phyloP scores from a whole-genome alignment of 495 filamentous ascomycete species.

The Parathielavia hyrcaniae region DNA sequence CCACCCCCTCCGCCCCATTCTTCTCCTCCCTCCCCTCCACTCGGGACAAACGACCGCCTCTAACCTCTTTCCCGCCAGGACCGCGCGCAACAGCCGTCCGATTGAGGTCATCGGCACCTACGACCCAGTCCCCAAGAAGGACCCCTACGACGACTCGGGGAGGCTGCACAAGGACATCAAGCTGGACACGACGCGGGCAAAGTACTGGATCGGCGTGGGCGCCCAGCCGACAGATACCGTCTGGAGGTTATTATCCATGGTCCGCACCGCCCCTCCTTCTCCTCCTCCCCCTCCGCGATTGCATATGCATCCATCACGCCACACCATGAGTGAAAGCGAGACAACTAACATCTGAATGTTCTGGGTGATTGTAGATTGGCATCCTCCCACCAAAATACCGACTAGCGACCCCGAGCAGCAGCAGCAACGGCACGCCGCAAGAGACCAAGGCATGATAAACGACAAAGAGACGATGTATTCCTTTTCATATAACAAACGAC shows the following conservation, averaged over 20 bases:
- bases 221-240: constrained; percentile 86
- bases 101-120: constrained; percentile 94
- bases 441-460: neutral
- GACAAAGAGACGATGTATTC: neutral
- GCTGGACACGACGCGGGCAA: constrained; percentile 70
- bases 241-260: constrained; percentile 82
- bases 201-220: constrained; percentile 96
- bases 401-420: neutral
- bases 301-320: neutral
- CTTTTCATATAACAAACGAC: no score
- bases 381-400: constrained; percentile 45
- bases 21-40: neutral
- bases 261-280: no score
- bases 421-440: no score
- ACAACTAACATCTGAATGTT: neutral
- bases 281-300: neutral
- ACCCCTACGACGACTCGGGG: constrained; percentile 58
- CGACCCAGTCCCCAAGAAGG: constrained; percentile 75
- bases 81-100: constrained; percentile 76
- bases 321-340: no score
- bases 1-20: constrained; percentile 2
- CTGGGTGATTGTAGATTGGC: constrained; percentile 35
- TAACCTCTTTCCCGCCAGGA: no score
- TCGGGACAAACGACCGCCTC: neutral
- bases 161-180: constrained; percentile 81